Conservation (phyloP, 192 early-diverging fungal species). For the Umbelopsis vinacea region DNA sequence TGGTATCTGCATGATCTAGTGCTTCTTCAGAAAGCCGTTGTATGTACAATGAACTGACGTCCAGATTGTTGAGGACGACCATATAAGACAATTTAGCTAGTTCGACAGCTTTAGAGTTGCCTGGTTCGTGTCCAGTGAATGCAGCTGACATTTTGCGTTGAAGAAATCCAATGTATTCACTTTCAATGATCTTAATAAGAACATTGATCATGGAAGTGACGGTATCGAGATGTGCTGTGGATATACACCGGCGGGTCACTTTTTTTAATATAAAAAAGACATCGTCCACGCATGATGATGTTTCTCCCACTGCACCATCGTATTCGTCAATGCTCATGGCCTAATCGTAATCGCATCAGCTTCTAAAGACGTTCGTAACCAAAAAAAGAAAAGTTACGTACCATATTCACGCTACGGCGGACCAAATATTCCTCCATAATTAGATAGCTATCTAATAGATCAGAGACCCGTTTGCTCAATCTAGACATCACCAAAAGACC, state of each 20-base stretch:
- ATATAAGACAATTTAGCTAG: slow-evolving; percentile 65
- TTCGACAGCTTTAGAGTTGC: slow-evolving; percentile 50
- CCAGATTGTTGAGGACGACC: slow-evolving; percentile 89
- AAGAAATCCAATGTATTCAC: slow-evolving; percentile 67
- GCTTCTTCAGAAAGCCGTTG: slow-evolving; percentile 73
- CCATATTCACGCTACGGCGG: slow-evolving; percentile 74
- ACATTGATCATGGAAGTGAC: slow-evolving; percentile 73
- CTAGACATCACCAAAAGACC: slow-evolving; percentile 61
- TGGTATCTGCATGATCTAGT: slow-evolving; percentile 49
- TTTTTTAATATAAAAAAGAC: slow-evolving; percentile 91
- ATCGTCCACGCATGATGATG: slow-evolving; percentile 85
- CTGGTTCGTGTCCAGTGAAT: slow-evolving; percentile 44
- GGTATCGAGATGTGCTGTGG: slow-evolving; percentile 72
- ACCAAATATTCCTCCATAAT: slow-evolving; percentile 80
- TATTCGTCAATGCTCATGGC: slow-evolving; percentile 73
- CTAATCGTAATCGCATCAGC: slow-evolving; percentile 27
- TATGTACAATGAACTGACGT: slow-evolving; percentile 82
- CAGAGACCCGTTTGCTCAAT: slow-evolving; percentile 60
- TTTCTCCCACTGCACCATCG: slow-evolving; percentile 45
- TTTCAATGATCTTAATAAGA: slow-evolving; percentile 67
- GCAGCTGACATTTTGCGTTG: slow-evolving; percentile 60
- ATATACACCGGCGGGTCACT: slow-evolving; percentile 69
- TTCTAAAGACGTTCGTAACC: background rate
- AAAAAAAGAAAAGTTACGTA: slow-evolving; percentile 25
- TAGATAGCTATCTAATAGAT: slow-evolving; percentile 71